Percentiles rank a stretch among this genome's conserved stretches.
Evolutionary conservation across 2,329 filamentous ascomycete species (phyloP).

Genomic region (Clathrospora elynae): DNA sequence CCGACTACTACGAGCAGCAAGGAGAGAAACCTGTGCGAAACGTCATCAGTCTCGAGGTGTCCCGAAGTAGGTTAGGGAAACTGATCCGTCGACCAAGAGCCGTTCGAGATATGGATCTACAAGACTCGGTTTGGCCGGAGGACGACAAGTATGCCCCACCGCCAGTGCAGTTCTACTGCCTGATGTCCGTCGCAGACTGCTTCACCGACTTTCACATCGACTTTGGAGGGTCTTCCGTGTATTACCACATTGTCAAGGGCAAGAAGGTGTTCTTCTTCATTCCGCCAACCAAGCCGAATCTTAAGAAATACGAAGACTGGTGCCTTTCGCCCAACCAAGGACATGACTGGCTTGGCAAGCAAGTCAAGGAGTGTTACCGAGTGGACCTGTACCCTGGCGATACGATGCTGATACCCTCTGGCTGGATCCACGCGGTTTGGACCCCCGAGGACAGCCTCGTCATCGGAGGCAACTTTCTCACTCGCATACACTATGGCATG

Average conservation of each 20-base stretch:
- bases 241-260: constrained; percentile 71
- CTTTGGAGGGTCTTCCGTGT: constrained; percentile 72
- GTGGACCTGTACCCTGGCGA: constrained; percentile 70
- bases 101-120: constrained; percentile 66
- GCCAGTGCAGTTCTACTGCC: constrained; percentile 70
- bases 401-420: constrained; percentile 72
- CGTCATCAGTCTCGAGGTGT: constrained; percentile 72
- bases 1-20: constrained; percentile 69
- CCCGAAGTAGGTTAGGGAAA: constrained; percentile 65
- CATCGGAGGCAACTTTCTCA: constrained; percentile 73
- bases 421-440: constrained; percentile 75
- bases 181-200: constrained; percentile 73
- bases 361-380: constrained; percentile 69
- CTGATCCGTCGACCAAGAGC: constrained; percentile 67
- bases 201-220: constrained; percentile 76
- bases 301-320: constrained; percentile 74
- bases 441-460: constrained; percentile 71
- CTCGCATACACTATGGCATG: constrained; percentile 67
- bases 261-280: constrained; percentile 76
- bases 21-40: constrained; percentile 67
- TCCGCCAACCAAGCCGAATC: constrained; percentile 68
- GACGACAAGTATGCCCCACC: constrained; percentile 63
- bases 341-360: constrained; percentile 66
- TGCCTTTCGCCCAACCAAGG: constrained; percentile 70
- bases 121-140: constrained; percentile 61